Conservation (phyloP, 2,329 filamentous ascomycete species). For the Ceratocystis ficicola region DNA sequence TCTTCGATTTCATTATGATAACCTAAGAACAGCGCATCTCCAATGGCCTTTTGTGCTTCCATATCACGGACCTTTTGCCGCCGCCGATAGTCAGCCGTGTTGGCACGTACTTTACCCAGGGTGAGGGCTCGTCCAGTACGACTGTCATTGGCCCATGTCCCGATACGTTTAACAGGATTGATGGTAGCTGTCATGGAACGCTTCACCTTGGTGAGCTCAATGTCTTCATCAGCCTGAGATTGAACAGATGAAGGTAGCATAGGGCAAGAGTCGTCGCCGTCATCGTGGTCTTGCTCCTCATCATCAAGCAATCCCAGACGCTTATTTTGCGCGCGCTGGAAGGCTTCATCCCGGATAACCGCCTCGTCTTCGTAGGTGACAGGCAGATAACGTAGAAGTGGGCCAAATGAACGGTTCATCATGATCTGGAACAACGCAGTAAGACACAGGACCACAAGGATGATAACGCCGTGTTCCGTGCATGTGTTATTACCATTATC, state of each 20-base stretch:
- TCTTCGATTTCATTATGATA: conserved; percentile 92
- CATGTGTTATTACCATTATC: conserved; percentile 44
- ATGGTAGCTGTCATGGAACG: conserved; percentile 27
- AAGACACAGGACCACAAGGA: conserved; percentile 61
- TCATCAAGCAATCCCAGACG: conserved; percentile 51
- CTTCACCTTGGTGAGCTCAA: conserved; percentile 31
- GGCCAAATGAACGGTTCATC: conserved; percentile 71
- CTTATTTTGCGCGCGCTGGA: conserved; percentile 62
- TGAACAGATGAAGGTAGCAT: conserved; percentile 21
- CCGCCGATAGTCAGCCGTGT: conserved; percentile 38
- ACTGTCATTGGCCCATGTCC: conserved; percentile 34
- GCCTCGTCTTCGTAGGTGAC: conserved; percentile 95
- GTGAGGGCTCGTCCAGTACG: conserved; percentile 21
- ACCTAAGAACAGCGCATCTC: conserved; percentile 71
- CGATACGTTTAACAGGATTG: conserved; percentile 38
- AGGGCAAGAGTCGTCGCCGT: conserved; percentile 33
- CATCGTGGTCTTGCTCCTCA: conserved; percentile 37
- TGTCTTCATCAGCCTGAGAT: conserved; percentile 26
- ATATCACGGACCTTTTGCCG: conserved; percentile 47
- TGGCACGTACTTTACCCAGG: conserved; percentile 23
- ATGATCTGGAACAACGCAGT: conserved; percentile 69
- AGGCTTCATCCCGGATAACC: conserved; percentile 77
- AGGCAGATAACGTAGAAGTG: conserved; percentile 76
- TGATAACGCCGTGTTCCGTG: conserved; percentile 65
- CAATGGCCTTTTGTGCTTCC: conserved; percentile 61